phyloP scores from a whole-genome alignment of 1,284 basidiomycete species.

The Boletellus deceptivus region DNA sequence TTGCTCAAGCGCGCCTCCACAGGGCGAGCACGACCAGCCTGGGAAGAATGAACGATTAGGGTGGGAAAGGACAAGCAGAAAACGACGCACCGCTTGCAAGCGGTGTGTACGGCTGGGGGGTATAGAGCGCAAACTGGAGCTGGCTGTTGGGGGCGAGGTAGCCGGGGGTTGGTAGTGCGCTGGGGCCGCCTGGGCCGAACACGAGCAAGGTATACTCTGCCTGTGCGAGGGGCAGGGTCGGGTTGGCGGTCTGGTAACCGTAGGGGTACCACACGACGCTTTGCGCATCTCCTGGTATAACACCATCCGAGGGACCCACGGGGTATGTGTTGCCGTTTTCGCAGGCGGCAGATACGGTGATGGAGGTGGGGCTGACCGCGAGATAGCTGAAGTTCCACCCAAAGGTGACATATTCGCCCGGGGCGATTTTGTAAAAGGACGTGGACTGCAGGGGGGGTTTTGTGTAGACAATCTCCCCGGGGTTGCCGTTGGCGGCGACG shows the following conservation, averaged over 20 bases:
- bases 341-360: conserved; percentile 82
- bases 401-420: conserved; percentile 75
- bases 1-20: conserved; percentile 52
- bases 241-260: conserved; percentile 68
- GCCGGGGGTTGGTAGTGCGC: conserved; percentile 58
- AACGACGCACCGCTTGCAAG: conserved; percentile 57
- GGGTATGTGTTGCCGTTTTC: conserved; percentile 87
- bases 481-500: conserved; percentile 58
- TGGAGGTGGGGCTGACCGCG: conserved; percentile 60
- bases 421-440: conserved; percentile 88
- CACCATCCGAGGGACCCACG: conserved; percentile 75
- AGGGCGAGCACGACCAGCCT: conserved; percentile 80
- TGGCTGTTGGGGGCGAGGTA: conserved; percentile 68
- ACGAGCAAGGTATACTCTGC: conserved; percentile 77
- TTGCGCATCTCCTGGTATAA: conserved; percentile 69
- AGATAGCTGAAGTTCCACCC: conserved; percentile 88
- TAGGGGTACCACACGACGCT: conserved; percentile 81
- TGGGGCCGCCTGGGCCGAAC: conserved; percentile 75
- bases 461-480: conserved; percentile 69
- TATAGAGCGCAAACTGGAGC: conserved; percentile 83
- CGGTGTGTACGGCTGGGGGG: conserved; percentile 74
- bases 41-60: conserved; percentile 7
- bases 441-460: conserved; percentile 77
- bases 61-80: neutral
- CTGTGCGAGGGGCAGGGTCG: conserved; percentile 66